A percentile compares a stretch with the other conserved stretches of the same genome.
Conservation (phyloP, 2,329 filamentous ascomycete species). For the Botryotinia calthae region DNA sequence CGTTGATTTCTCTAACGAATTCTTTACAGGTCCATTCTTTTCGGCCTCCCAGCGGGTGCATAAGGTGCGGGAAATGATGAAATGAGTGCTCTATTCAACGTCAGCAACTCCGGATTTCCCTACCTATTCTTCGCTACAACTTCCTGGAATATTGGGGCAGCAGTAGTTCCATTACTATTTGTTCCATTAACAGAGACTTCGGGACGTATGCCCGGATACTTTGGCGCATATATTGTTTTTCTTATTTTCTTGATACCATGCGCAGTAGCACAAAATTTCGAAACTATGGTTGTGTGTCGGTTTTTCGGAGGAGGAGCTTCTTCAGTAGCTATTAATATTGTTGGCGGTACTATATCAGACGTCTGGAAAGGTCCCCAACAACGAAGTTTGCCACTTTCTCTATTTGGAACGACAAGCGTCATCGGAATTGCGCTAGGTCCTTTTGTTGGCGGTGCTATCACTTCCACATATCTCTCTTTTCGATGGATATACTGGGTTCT, state of each 20-base stretch:
- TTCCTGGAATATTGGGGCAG: slow-evolving; percentile 45
- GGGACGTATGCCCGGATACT: slow-evolving; percentile 36
- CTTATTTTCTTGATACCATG: slow-evolving; percentile 33
- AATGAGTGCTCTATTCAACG: slow-evolving; percentile 35
- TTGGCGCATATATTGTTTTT: slow-evolving; percentile 33
- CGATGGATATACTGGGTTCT: slow-evolving; percentile 37
- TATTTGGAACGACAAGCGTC: slow-evolving; percentile 72
- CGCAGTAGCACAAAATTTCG: slow-evolving; percentile 39
- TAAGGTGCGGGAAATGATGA: slow-evolving; percentile 41
- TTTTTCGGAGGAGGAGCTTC: slow-evolving; percentile 37
- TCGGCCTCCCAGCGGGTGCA: slow-evolving; percentile 36
- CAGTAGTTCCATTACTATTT: slow-evolving; percentile 42
- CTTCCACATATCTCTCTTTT: slow-evolving; percentile 31
- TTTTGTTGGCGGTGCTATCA: slow-evolving; percentile 32
- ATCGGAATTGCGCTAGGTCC: slow-evolving; percentile 55
- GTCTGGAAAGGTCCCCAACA: slow-evolving; percentile 29
- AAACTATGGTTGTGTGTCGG: slow-evolving; percentile 34
- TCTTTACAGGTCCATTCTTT: slow-evolving; percentile 39
- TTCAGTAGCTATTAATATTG: slow-evolving; percentile 25
- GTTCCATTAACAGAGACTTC: slow-evolving; percentile 44
- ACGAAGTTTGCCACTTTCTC: slow-evolving; percentile 32
- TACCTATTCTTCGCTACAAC: slow-evolving; percentile 44
- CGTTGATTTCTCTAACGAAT: neutral
- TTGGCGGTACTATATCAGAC: slow-evolving; percentile 28
- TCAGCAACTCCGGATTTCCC: slow-evolving; percentile 42